phyloP scores from a whole-genome alignment of 495 filamentous ascomycete genomes.

The Podospora tetraspora region DNA sequence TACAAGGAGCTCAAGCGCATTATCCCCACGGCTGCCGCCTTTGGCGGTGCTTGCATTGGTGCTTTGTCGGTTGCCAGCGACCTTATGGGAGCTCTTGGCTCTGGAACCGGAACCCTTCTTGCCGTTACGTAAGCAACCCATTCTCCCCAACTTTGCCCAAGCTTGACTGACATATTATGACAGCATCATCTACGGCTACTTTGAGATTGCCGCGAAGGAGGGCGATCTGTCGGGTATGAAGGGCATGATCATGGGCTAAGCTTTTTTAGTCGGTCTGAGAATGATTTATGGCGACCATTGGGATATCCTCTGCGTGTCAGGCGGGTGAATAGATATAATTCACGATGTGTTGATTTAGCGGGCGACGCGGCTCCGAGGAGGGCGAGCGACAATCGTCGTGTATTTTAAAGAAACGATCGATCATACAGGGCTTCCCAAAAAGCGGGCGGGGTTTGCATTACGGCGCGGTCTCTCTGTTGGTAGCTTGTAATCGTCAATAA shows the following conservation, averaged over 20 bases:
- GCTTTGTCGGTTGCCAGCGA: constrained; percentile 92
- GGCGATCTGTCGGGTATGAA: constrained; percentile 90
- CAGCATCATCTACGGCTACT: constrained; percentile 98
- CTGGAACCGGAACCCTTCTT: constrained; percentile 94
- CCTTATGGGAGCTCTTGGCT: constrained; percentile 92
- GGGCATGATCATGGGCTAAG: constrained; percentile 70
- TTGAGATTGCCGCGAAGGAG: constrained; percentile 98
- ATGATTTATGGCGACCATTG: constrained; percentile 6
- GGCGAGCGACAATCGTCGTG: constrained; percentile 20
- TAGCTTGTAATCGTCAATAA: constrained; percentile 13
- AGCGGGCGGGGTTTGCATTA: constrained; percentile 16
- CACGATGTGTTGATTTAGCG: constrained; percentile 23
- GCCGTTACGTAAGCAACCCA: constrained; percentile 91
- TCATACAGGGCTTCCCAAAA: constrained; percentile 16
- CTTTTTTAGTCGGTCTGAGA: constrained; percentile 1
- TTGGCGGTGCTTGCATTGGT: constrained; percentile 98
- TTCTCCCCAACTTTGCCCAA: not conserved
- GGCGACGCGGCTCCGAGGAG: constrained; percentile 16
- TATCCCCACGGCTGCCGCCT: constrained; percentile 96
- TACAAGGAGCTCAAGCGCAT: constrained; percentile 99
- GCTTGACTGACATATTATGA: constrained; percentile 22
- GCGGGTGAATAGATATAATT: constrained; percentile 7
- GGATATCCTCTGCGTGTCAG: not conserved
- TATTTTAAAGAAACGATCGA: constrained; percentile 24
- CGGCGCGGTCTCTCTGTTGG: constrained; percentile 13